A percentile compares a stretch with the other conserved stretches of the same genome.
These are phyloP conservation scores for Pseudonectria foliicola DNA, from an alignment of 2,329 filamentous ascomycete species.

Conservation along the genomic window DNA sequence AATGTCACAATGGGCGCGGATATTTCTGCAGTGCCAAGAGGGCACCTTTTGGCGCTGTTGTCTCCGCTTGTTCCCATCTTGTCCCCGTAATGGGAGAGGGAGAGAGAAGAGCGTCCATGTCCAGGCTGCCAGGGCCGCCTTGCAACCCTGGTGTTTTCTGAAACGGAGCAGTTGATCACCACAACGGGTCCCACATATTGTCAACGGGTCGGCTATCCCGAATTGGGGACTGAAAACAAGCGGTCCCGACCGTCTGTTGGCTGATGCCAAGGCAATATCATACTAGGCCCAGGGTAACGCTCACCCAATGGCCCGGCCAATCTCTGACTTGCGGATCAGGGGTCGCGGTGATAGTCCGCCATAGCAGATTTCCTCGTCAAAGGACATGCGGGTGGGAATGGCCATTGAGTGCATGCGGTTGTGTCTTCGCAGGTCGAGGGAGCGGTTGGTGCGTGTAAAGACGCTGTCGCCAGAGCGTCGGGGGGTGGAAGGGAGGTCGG, in stretches of 20 bases:
- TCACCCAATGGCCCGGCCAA: conserved; percentile 51
- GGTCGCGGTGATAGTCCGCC: conserved; percentile 45
- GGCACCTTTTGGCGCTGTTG: too few relatives aligned
- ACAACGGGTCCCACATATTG: conserved; percentile 7
- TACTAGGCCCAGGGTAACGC: conserved; percentile 38
- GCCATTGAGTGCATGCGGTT: conserved; percentile 30
- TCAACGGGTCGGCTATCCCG: conserved; percentile 14
- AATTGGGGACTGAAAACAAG: conserved; percentile 18
- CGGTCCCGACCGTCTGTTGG: conserved; percentile 8
- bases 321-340: conserved; percentile 38
- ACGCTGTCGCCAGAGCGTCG: conserved; percentile 27
- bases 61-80: too few relatives aligned
- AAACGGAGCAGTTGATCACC: conserved; percentile 11
- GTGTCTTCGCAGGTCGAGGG: conserved; percentile 21
- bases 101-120: background rate
- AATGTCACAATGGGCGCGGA: too few relatives aligned
- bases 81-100: too few relatives aligned
- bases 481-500: conserved; percentile 24
- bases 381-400: conserved; percentile 36
- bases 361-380: conserved; percentile 38
- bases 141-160: conserved; percentile 3
- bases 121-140: conserved; percentile 8
- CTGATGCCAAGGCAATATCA: conserved; percentile 48
- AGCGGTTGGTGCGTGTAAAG: conserved; percentile 17
- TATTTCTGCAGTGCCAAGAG: too few relatives aligned